Base-by-base conservation (phyloP, 2,329 filamentous ascomycete genomes). In the Macroventuria anomochaeta region DNA sequence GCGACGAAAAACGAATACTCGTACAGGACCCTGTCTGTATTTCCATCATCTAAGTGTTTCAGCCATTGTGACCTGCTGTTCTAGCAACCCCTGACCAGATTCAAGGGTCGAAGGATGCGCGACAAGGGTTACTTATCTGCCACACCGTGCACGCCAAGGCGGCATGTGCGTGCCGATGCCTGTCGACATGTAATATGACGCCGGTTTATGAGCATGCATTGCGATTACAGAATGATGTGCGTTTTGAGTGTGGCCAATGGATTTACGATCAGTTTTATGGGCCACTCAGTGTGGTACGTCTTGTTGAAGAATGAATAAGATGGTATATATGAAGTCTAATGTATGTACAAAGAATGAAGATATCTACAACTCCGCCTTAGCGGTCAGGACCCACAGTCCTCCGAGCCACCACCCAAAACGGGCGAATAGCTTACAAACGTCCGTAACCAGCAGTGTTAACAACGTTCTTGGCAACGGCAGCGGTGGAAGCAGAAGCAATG, bases 401-500 rank as follows among this genome's bases (percentile, higher is more conserved):
- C 20, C 33, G 23, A 48, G 20, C 21, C n/a, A 46, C 11, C 29
- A 26, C 40, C 17, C 51, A 29, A 28, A 33, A 17, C 8, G 17
- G 28, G 20, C 23, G 47, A 39, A 21, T 28, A 42, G 43, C 43
- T 61, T 65, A 67, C 31, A 67, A 53, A 46, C 55, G 61, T 53
- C 64, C 64, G 47, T 63, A 67, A 32, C 64, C 64, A 58, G 64
- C 64, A 26, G 52, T 59, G 54, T 61, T 61, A 20, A 55, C 43
- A 2, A 64, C 43, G 33, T 63, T 62, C 59, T 66, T 66, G 21
- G 53, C 55, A 26, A 7, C 46, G 17, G 44, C 18, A 12, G 62
- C 62, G 12, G 62, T 28, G 12, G 61, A 52, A 12, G 81, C 79
- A 51, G 74, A 62, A 11, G 83, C 83, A 59, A 84, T 67, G 55